Conservation (phyloP, 345 rosid genomes). For the Linum trigynum region DNA sequence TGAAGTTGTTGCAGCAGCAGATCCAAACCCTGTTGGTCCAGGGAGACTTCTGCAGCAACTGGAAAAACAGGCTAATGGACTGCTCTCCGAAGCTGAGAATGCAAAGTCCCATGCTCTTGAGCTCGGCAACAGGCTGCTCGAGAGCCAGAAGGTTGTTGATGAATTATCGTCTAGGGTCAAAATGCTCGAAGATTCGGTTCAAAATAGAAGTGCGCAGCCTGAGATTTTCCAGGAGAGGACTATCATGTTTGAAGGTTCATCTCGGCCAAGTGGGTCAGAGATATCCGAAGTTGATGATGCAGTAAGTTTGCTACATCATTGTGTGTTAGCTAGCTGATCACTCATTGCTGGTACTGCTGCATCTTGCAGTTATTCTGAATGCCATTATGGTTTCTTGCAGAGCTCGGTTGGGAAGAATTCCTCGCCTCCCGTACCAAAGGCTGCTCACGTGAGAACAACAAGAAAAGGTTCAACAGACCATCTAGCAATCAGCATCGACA, state of each 20-base stretch:
- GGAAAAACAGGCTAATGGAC: conserved; percentile 42
- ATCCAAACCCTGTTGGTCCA: conserved; percentile 27
- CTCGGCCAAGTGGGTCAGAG: conserved; percentile 56
- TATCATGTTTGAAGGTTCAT: conserved; percentile 48
- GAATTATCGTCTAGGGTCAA: conserved; percentile 51
- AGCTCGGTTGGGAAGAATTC: conserved; percentile 41
- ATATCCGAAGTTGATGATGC: conserved; percentile 78
- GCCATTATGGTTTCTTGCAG: conserved; percentile 29
- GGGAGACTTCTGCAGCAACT: conserved; percentile 37
- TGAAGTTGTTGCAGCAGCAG: conserved; percentile 24
- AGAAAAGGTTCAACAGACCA: conserved; percentile 85
- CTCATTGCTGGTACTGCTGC: not conserved
- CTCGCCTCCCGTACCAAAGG: conserved; percentile 47
- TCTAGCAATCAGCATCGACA: conserved; percentile 66
- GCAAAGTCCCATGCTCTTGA: conserved; percentile 53
- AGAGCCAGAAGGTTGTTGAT: conserved; percentile 54
- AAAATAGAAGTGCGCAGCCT: conserved; percentile 34
- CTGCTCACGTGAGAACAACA: conserved; percentile 69
- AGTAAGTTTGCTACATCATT: conserved; percentile 26
- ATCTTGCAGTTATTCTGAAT: not conserved
- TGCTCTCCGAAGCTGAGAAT: conserved; percentile 50
- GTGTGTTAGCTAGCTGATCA: not conserved
- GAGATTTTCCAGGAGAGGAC: conserved; percentile 64
- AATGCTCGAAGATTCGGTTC: conserved; percentile 51
- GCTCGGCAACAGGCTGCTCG: conserved; percentile 47